Base-by-base conservation (phyloP, 1,139 yeast genomes). In the Yamadazyma epiphylla region DNA sequence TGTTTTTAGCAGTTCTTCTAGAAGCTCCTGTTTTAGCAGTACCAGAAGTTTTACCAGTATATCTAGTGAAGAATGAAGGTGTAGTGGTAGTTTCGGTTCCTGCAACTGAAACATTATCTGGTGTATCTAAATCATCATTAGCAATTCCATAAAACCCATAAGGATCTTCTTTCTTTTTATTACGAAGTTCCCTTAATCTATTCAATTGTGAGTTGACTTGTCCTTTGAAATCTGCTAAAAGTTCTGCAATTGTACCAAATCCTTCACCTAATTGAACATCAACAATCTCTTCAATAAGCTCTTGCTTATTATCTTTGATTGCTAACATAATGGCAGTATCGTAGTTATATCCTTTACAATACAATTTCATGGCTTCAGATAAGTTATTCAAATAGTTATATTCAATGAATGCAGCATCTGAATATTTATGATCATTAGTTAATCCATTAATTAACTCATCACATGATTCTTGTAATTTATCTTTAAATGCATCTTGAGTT, bases 11-110 rank as follows among this genome's bases (percentile, higher is more conserved):
- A 0, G 98, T 88, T 49, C 82, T 76, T 58, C 98, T 76, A 0
- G 96, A 82, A 2, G 94, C 96, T 15, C 97, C 96, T 0, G 98
- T 91, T 53, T 85, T 84, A 4, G 97, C 98, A 3, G 98, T 91
- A 14, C 96, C 95, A 1, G 83, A 72, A 1, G 97, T 88, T 58
- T 89, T 88, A 41, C 97, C 97, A 0, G 99, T 91, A 55, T 91
- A 91, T 51, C 95, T 74, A 0, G 98, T 91, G 60, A 88, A 85
- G 54, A 89, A 86, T 0, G 97, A 88, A 17, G 94, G 94, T 9
- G 88, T 82, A 0, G 96, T 85, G 0, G 96, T 84, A 0, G 96
- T 81, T 53, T 88, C 96, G 0, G 96, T 84, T 1, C 95, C 94
- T 0, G 97, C 97, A 39, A 94, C 74, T 0, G 97, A 89, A 3